Percentiles rank a stretch among this genome's conserved stretches.
Evolutionary conservation across 176 grass and related monocot genomes (phyloP).

Genomic region (Bromus sterilis): DNA sequence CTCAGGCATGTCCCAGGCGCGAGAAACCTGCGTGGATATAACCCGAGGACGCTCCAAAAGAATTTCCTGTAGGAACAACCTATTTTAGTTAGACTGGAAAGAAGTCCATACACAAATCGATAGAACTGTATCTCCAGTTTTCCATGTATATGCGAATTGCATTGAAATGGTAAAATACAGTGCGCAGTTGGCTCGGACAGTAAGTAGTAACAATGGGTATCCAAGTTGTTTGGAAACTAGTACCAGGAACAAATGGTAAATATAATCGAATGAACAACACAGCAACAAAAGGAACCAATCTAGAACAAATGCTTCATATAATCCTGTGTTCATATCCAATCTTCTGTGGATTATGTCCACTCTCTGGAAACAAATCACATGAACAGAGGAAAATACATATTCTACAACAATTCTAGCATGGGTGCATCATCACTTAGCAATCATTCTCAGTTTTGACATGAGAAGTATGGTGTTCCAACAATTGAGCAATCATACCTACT

Average conservation of each 20-base stretch:
- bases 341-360: neutral
- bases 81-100: neutral
- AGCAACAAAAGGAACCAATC: neutral
- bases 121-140: neutral
- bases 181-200: neutral
- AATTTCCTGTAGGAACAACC: conserved; percentile 54
- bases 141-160: neutral
- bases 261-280: neutral
- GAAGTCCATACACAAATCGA: neutral
- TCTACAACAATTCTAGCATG: neutral
- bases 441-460: neutral
- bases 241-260: neutral
- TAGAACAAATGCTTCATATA: neutral
- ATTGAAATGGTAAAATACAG: neutral
- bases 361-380: neutral
- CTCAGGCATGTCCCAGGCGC: conserved; percentile 71
- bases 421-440: neutral
- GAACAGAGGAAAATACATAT: neutral
- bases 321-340: neutral
- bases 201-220: neutral
- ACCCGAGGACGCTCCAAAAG: conserved; percentile 72
- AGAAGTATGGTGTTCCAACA: neutral
- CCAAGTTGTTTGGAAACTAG: neutral
- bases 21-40: conserved; percentile 70
- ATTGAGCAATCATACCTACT: neutral